Base-by-base conservation (phyloP, 2,329 filamentous ascomycete species). In the Aphanocladium album region DNA sequence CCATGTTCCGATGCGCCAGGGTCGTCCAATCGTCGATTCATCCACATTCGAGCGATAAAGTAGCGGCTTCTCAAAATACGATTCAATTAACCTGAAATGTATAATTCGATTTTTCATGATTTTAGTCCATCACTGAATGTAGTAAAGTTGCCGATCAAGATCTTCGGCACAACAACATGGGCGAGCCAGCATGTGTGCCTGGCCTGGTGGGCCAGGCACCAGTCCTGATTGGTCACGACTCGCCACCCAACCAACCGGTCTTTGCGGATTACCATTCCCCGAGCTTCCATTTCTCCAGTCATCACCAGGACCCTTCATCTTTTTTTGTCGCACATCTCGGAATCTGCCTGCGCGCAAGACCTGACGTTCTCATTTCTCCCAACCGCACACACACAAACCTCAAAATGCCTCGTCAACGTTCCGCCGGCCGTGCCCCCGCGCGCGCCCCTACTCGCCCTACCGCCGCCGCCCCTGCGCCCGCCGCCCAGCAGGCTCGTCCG, bases 321-420 rank as follows among this genome's bases (percentile, higher is more conserved):
- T 41, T 52, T 14, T n/a, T 21, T 14, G 8, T 25, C 25, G 33
- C 21, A 27, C 60, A 52, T 51, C 57, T 59, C 61, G 63, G 63
- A 65, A 62, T n/a, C n/a, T n/a, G n/a, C 61, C 60, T 57, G 47
- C 54, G 30, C 45, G 62, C 35, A 53, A 51, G 61, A 57, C 50
- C 54, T 54, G 50, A 50, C 51, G 50, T 50, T 60, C 23, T 16
- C 45, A 59, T 46, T 41, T n/a, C n/a, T 53, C 35, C 45, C 56
- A 49, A 57, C 60, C 60, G 56, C 75, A 62, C 64, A 65, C 51
- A 30, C 49, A 23, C 14, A 30, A 62, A 33, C 55, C 12, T 56
- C 65, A 63, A 21, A 55, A 93, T 93, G 90, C 78, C 90, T 88
- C 90, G 90, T 78, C 86, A 90, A 82, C 84, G 87, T 74, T 85